Evolutionary conservation across 2,329 filamentous ascomycete species (phyloP), one percentile per base, ranked within the genome.

Genomic region (Hypoxylon sp.): DNA sequence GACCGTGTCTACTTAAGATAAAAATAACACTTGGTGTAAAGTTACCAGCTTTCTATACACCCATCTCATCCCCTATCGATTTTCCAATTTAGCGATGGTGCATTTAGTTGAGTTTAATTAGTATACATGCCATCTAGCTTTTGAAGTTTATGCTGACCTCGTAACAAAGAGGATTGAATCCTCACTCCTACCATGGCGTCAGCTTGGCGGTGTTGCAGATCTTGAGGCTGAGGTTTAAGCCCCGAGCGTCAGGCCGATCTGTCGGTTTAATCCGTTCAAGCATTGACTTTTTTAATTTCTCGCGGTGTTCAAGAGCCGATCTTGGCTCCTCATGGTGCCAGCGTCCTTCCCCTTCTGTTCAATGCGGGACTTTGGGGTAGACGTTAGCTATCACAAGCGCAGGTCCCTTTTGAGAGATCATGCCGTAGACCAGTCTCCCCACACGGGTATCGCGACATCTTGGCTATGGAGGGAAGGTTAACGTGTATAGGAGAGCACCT

Each of bases 191-290:
- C 47, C 14, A 63, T 66, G 63, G 67, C 67, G 59, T 61, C 59
- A 69, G 54, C 63, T 42, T 48, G 26, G 29, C 37, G 31, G 39
- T 42, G 22, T 44, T 51, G 47, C 54, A 60, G 59, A 67, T 64
- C 42, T 57, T 59, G 59, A 69, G 66, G 69, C 63, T 66, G 63
- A 69, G 65, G 22, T 33, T 33, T 55, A 59, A 29, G n/a, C 62
- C 53, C 69, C 62, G 63, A 67, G 66, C 19, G 69, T 59, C 52
- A 59, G 48, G 17, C 59, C 59, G 62, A 69, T 66, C 59, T 66
- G 31, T 53, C 17, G 13, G 17, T 57, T 48, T n/a, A 58, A 46
- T 11, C 26, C 39, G 39, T 26, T 44, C 24, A 52, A 29, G 22
- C n/a, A 6, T 24, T 44, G 35, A 19, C 17, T 22, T 42, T 66